Conservation (phyloP, 768 basidiomycete genomes). For the Termitomyces sp. region DNA sequence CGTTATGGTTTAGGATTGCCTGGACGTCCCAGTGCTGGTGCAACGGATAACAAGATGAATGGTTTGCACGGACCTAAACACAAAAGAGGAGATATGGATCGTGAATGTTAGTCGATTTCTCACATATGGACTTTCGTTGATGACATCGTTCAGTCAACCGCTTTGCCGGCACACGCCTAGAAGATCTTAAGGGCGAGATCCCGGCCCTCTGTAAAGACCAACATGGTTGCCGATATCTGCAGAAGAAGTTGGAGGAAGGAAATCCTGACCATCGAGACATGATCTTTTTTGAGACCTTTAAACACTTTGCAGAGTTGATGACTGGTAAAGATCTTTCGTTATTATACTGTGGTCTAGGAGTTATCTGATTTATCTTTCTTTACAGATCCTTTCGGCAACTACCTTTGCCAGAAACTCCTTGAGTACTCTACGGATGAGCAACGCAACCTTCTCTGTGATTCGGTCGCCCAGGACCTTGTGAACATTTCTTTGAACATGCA, state of each 20-base stretch:
- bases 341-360: conserved; percentile 3
- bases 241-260: conserved; percentile 98
- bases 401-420: conserved; percentile 95
- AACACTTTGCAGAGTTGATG: conserved; percentile 98
- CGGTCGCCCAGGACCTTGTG: conserved; percentile 95
- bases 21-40: conserved; percentile 41
- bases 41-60: conserved; percentile 77
- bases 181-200: conserved; percentile 95
- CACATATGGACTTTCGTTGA: conserved; percentile 2
- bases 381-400: conserved; percentile 96
- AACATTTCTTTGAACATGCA: conserved; percentile 99
- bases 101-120: conserved; percentile 53
- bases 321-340: conserved; percentile 52
- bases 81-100: conserved; percentile 89
- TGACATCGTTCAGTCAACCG: conserved; percentile 68
- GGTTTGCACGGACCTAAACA: conserved; percentile 91
- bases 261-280: conserved; percentile 95
- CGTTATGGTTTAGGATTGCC: conserved; percentile 70
- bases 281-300: conserved; percentile 98
- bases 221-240: conserved; percentile 96
- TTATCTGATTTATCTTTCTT: neutral
- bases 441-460: conserved; percentile 93
- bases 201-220: conserved; percentile 95
- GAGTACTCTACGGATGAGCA: conserved; percentile 98
- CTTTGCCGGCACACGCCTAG: conserved; percentile 91